Percentiles rank a stretch among this genome's conserved stretches.
Evolutionary conservation across 768 basidiomycete genomes (phyloP).

Genomic region (Suillus paluster): DNA sequence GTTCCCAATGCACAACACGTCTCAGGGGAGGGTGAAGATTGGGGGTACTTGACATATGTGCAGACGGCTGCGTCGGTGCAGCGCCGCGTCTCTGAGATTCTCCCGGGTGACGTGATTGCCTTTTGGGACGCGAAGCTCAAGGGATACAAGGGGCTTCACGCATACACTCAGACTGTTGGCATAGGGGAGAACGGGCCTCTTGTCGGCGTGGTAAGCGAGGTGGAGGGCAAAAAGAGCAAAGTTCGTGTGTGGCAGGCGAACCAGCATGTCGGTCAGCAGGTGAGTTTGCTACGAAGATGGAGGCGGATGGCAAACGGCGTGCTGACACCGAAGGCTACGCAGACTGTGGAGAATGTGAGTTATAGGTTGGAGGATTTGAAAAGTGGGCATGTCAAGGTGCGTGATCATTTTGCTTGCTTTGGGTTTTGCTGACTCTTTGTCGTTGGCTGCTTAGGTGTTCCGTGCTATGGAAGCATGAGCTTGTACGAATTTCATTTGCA

Average conservation of each 20-base stretch:
- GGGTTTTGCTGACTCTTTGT: constrained; percentile 14
- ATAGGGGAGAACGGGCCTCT: constrained; percentile 54
- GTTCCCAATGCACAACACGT: constrained; percentile 63
- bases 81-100: constrained; percentile 75
- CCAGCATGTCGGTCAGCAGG: constrained; percentile 83
- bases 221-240: constrained; percentile 88
- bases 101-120: constrained; percentile 85
- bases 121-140: constrained; percentile 81
- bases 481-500: constrained; percentile 1
- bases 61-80: constrained; percentile 72
- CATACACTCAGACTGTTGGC: constrained; percentile 66
- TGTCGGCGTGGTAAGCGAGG: constrained; percentile 79
- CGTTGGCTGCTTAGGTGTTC: constrained; percentile 35
- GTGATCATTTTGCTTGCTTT: constrained; percentile 5
- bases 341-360: constrained; percentile 78
- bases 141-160: constrained; percentile 75
- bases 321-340: constrained; percentile 39
- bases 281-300: constrained; percentile 41
- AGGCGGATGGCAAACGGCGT: constrained; percentile 34
- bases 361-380: constrained; percentile 91
- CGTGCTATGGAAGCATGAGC: constrained; percentile 44
- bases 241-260: constrained; percentile 86
- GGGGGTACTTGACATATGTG: constrained; percentile 77
- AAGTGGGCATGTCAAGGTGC: constrained; percentile 79
- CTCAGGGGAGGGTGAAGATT: constrained; percentile 41